These are phyloP conservation scores for Coemansia sp. DNA, from an alignment of 192 early-diverging fungal species.

Conservation along the genomic window DNA sequence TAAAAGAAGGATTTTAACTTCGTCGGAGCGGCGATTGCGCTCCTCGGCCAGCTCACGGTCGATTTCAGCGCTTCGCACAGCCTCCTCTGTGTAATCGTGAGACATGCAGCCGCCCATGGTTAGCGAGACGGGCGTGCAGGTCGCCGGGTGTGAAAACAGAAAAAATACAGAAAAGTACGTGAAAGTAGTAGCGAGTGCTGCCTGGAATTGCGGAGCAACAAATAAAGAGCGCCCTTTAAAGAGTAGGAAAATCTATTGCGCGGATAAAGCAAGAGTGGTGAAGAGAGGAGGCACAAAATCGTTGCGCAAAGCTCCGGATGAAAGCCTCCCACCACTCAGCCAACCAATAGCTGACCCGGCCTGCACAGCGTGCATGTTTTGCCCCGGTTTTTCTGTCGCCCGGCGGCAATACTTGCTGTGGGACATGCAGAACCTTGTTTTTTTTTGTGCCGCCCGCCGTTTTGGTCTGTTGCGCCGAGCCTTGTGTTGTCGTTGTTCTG, in stretches of 20 bases:
- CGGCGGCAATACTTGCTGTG: not conserved
- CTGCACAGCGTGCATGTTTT: not conserved
- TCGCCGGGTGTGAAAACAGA: not conserved
- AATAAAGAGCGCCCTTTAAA: not conserved
- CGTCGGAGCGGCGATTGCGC: slow-evolving; percentile 52
- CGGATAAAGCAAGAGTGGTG: not conserved
- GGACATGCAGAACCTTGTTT: not conserved
- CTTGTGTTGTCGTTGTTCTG: not conserved
- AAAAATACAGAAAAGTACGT: slow-evolving; percentile 2
- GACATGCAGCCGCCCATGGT: slow-evolving; percentile 58
- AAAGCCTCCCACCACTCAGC: not conserved
- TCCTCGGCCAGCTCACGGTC: slow-evolving; percentile 58
- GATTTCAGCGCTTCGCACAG: slow-evolving; percentile 55
- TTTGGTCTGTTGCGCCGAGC: too few relatives aligned
- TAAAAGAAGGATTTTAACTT: slow-evolving; percentile 59
- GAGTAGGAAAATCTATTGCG: not conserved
- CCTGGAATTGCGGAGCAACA: not conserved
- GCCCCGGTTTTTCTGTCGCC: not conserved
- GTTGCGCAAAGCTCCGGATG: slow-evolving; percentile 3
- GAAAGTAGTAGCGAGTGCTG: slow-evolving; percentile 1
- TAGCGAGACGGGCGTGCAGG: slow-evolving; percentile 4
- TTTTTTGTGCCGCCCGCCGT: not conserved
- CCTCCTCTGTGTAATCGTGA: slow-evolving; percentile 51
- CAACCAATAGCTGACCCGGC: not conserved
- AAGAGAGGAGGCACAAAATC: not conserved